Conservation (phyloP, 2,329 filamentous ascomycete species). For the Xylariaceae sp. region DNA sequence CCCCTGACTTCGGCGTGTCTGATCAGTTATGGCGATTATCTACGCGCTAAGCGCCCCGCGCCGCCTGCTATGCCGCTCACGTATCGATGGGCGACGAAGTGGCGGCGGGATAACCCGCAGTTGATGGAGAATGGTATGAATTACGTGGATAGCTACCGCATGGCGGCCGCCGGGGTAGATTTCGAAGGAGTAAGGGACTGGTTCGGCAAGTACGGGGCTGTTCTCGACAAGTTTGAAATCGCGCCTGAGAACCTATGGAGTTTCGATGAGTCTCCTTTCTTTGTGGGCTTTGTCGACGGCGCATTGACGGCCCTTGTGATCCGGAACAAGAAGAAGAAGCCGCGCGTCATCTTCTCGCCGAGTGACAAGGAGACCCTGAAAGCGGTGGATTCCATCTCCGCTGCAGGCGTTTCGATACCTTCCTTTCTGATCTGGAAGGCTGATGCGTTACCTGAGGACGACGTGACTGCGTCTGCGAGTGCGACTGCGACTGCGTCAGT, state of each 20-base stretch:
- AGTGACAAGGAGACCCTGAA: neutral
- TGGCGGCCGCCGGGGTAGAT: neutral
- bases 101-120: neutral
- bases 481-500: too few relatives aligned
- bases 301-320: neutral
- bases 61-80: neutral
- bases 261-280: neutral
- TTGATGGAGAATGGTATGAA: neutral
- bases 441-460: neutral
- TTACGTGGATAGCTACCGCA: neutral
- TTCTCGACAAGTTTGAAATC: neutral
- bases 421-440: neutral
- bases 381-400: neutral
- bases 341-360: neutral
- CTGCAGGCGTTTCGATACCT: neutral
- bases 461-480: neutral
- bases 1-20: neutral
- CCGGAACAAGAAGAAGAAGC: neutral
- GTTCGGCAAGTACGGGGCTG: neutral
- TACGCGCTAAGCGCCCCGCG: neutral
- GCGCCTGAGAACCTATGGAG: neutral
- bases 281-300: neutral
- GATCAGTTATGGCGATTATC: neutral
- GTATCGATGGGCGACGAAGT: neutral
- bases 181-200: neutral